Conservation (phyloP, 2,329 filamentous ascomycete genomes). For the Alternaria panax region DNA sequence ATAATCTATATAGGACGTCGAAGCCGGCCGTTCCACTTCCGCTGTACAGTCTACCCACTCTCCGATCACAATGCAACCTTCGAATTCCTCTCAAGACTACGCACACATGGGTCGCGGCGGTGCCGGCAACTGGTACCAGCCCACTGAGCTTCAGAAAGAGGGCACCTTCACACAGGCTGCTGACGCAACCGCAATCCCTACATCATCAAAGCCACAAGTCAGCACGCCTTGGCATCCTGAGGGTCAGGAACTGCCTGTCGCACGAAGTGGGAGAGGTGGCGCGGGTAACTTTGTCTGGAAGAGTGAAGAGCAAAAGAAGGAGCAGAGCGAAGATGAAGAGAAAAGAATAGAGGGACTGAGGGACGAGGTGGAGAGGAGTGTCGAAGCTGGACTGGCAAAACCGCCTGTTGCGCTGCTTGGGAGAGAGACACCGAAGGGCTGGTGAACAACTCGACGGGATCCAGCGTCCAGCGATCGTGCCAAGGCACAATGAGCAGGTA, state of each 20-base stretch:
- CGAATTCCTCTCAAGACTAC: constrained; percentile 47
- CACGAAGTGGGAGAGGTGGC: constrained; percentile 53
- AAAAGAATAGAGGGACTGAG: constrained; percentile 31
- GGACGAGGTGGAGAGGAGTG: constrained; percentile 50
- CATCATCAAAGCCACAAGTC: constrained; percentile 33
- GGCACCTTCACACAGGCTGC: constrained; percentile 48
- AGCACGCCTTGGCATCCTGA: constrained; percentile 48
- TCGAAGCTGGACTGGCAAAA: constrained; percentile 51
- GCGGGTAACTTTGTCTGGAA: constrained; percentile 58
- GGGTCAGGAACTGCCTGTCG: constrained; percentile 44
- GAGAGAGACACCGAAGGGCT: constrained; percentile 39
- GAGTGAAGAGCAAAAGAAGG: constrained; percentile 42
- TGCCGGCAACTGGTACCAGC: constrained; percentile 57
- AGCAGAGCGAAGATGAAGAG: constrained; percentile 36
- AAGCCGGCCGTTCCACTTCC: constrained; percentile 45
- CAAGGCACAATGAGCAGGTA: neutral
- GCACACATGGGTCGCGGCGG: constrained; percentile 56
- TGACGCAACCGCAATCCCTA: constrained; percentile 41
- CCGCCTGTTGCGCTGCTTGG: constrained; percentile 52
- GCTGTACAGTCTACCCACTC: constrained; percentile 15
- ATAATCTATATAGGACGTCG: constrained; percentile 44
- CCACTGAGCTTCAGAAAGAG: constrained; percentile 48
- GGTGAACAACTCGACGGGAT: constrained; percentile 10
- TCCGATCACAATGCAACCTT: constrained; percentile 19
- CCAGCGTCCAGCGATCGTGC: neutral